A percentile compares a stretch with the other conserved stretches of the same genome.
Conservation (phyloP, 148 eudicot species). For the Vaccinium corymbosum region DNA sequence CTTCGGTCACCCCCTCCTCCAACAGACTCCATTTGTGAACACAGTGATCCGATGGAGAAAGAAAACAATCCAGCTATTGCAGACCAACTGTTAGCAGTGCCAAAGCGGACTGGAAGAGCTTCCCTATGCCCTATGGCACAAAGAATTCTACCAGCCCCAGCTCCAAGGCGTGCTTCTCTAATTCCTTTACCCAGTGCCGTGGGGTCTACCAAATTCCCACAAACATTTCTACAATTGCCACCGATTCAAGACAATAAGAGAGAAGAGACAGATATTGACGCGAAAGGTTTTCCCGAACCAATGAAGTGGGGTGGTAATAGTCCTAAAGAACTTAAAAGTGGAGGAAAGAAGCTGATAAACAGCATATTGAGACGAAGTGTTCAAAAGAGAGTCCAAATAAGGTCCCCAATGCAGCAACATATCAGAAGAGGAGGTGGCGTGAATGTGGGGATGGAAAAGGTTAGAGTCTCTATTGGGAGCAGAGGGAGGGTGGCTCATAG, state of each 20-base stretch:
- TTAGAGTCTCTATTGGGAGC: constrained; percentile 74
- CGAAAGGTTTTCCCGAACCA: constrained; percentile 32
- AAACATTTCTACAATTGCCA: constrained; percentile 38
- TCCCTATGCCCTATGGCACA: constrained; percentile 61
- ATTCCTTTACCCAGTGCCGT: constrained; percentile 62
- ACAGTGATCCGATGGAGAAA: constrained; percentile 45
- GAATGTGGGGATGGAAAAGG: constrained; percentile 69
- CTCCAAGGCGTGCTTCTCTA: constrained; percentile 63
- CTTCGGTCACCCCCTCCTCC: constrained; percentile 28
- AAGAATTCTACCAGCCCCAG: constrained; percentile 34
- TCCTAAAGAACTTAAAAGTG: constrained; percentile 48
- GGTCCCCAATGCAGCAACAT: constrained; percentile 65
- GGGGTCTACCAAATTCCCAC: constrained; percentile 28
- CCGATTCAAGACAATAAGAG: constrained; percentile 33
- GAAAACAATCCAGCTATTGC: constrained; percentile 66
- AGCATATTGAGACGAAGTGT: constrained; percentile 58
- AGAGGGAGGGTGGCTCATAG: constrained; percentile 63
- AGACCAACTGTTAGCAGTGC: constrained; percentile 29
- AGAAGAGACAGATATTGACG: constrained; percentile 34
- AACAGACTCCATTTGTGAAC: constrained; percentile 25
- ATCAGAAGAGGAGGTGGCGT: constrained; percentile 60
- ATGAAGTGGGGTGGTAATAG: constrained; percentile 31
- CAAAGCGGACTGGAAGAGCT: constrained; percentile 60
- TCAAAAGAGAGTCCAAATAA: constrained; percentile 51
- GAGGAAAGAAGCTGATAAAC: constrained; percentile 47